phyloP scores from a whole-genome alignment of 1,139 yeast species.

The Candida glucosophila region DNA sequence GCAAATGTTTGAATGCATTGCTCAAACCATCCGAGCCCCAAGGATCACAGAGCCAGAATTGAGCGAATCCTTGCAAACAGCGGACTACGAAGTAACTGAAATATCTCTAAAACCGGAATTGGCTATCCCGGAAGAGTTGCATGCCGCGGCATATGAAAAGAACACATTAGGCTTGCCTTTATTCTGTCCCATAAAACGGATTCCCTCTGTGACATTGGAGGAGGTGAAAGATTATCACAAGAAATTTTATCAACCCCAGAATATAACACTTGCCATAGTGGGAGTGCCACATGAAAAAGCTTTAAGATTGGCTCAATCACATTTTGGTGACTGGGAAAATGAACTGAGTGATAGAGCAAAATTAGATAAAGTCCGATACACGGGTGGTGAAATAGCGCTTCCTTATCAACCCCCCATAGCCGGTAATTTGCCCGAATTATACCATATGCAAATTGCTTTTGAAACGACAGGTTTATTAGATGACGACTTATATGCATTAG shows the following conservation, averaged over 20 bases:
- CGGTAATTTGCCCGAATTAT: constrained; percentile 71
- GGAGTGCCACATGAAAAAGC: constrained; percentile 77
- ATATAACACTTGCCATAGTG: constrained; percentile 79
- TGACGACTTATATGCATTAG: constrained; percentile 85
- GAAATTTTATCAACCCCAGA: constrained; percentile 68
- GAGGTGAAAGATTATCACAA: constrained; percentile 56
- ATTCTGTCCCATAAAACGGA: constrained; percentile 66
- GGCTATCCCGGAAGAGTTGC: constrained; percentile 80
- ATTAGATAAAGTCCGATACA: constrained; percentile 48
- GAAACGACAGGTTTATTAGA: constrained; percentile 80
- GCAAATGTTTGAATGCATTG: constrained; percentile 65
- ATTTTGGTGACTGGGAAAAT: constrained; percentile 56
- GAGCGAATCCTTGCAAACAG: constrained; percentile 63
- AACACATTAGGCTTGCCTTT: constrained; percentile 83
- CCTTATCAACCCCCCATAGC: constrained; percentile 62
- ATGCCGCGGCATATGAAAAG: constrained; percentile 65
- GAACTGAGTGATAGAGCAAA: constrained; percentile 21
- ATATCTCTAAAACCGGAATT: constrained; percentile 80
- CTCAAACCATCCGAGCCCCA: constrained; percentile 78
- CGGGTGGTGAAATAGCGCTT: constrained; percentile 70
- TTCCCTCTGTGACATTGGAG: constrained; percentile 45
- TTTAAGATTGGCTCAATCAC: constrained; percentile 48
- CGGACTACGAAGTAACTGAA: constrained; percentile 76
- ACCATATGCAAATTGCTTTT: constrained; percentile 80
- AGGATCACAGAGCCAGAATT: constrained; percentile 61